Conservation (phyloP, 2,329 filamentous ascomycete genomes). For the Achaetomium macrosporum region DNA sequence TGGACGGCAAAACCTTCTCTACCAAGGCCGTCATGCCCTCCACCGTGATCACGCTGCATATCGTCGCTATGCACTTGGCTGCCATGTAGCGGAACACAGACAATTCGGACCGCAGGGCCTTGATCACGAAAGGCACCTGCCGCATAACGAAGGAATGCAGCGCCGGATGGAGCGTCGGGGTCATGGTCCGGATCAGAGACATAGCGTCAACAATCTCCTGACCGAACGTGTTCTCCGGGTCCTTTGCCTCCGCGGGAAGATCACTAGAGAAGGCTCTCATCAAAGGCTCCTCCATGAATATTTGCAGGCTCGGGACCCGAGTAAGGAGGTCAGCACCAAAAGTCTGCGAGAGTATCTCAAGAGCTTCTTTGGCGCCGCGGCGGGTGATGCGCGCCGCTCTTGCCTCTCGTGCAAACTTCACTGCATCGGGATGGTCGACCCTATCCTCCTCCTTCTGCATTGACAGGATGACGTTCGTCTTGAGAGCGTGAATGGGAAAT, state of each 20-base stretch:
- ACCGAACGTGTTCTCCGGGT: conserved; percentile 69
- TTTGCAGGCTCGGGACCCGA: conserved; percentile 76
- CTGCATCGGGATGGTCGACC: conserved; percentile 85
- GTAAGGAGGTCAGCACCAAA: conserved; percentile 74
- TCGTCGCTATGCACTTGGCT: conserved; percentile 92
- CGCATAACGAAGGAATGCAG: conserved; percentile 76
- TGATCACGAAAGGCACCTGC: conserved; percentile 79
- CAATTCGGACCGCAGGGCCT: conserved; percentile 77
- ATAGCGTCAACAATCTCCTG: conserved; percentile 92
- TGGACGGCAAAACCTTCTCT: conserved; percentile 84
- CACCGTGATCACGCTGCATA: conserved; percentile 93
- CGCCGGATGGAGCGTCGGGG: conserved; percentile 75
- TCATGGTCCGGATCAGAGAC: conserved; percentile 84
- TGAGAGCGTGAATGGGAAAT: conserved; percentile 74
- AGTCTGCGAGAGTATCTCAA: conserved; percentile 76
- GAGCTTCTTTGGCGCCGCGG: conserved; percentile 85
- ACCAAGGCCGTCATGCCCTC: conserved; percentile 95
- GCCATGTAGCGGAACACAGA: conserved; percentile 95
- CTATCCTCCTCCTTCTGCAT: conserved; percentile 96
- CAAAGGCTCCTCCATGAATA: conserved; percentile 77
- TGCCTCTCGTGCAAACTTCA: conserved; percentile 82
- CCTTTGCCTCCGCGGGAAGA: conserved; percentile 65
- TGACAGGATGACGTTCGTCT: conserved; percentile 78
- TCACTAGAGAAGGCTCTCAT: conserved; percentile 65
- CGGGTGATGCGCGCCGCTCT: conserved; percentile 85